A percentile compares a stretch with the other conserved stretches of the same genome.
Conservation (phyloP, 2,329 filamentous ascomycete genomes). For the Beauveria pseudobassiana region DNA sequence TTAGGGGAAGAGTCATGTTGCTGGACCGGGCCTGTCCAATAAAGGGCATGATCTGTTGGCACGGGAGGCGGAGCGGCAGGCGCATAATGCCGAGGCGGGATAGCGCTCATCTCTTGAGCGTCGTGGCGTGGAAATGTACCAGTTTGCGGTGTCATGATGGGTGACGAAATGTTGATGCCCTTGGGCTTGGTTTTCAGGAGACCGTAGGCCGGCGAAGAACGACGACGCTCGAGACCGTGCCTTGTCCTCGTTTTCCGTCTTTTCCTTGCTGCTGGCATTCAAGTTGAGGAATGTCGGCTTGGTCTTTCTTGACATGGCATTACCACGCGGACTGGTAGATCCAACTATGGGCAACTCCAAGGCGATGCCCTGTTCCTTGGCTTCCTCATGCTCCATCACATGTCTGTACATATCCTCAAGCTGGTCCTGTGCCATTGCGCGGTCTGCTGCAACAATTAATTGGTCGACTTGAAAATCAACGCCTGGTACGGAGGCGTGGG, state of each 20-base stretch:
- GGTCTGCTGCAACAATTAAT: slow-evolving; percentile 65
- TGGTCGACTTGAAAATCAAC: slow-evolving; percentile 70
- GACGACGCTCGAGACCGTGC: slow-evolving; percentile 50
- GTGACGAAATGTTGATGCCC: slow-evolving; percentile 54
- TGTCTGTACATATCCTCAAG: slow-evolving; percentile 87
- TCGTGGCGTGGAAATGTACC: slow-evolving; percentile 49
- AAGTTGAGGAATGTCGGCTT: slow-evolving; percentile 47
- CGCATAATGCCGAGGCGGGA: slow-evolving; percentile 51
- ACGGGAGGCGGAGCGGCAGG: slow-evolving; percentile 51
- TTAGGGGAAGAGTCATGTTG: slow-evolving; percentile 19
- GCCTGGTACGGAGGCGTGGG: slow-evolving; percentile 44
- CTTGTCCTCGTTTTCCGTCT: slow-evolving; percentile 42
- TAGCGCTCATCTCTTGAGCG: slow-evolving; percentile 48
- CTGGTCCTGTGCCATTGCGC: slow-evolving; percentile 67
- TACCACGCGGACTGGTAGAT: slow-evolving; percentile 18
- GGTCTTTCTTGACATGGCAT: slow-evolving; percentile 35
- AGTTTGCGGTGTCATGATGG: slow-evolving; percentile 57
- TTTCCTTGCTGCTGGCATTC: slow-evolving; percentile 34
- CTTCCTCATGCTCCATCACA: slow-evolving; percentile 81
- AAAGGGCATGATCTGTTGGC: slow-evolving; percentile 37
- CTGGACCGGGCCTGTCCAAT: slow-evolving; percentile 18
- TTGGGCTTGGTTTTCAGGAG: slow-evolving; percentile 47
- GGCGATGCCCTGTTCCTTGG: slow-evolving; percentile 48
- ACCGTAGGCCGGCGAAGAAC: slow-evolving; percentile 53
- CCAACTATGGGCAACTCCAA: slow-evolving; percentile 34